Evolutionary conservation across 192 early-diverging fungal genomes (phyloP), one percentile per base, ranked within the genome.

Genomic region (Fimicolochytrium jonesii): DNA sequence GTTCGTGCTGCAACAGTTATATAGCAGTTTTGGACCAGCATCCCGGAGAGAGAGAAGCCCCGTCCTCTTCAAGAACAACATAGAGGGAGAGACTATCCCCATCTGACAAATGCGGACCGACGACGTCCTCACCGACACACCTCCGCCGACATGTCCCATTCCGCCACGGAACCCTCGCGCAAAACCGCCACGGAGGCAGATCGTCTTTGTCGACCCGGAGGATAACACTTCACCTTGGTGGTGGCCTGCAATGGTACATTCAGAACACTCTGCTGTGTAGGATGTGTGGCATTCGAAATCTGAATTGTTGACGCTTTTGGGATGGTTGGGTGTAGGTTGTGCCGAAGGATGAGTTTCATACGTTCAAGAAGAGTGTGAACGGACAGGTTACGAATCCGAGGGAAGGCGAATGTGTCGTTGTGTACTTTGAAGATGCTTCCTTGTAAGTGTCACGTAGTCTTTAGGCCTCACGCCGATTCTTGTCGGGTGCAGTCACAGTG

Each of bases 181-280:
- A 6, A 64, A 64, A 33, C 62, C 49, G 51, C 62, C 62, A 32
- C 42, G 36, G 22, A 53, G 61, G 26, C 39, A 67, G 33, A 72
- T 86, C 23, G 84, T 86, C 10, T 86, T 82, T 73, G 84, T 86
- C 23, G 81, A 86, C 72, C 84, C 84, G 7, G 79, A 83, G 25
- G 84, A 86, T 62, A 23, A 69, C 0, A 63, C 64, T 23, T 75
- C 73, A 0, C 77, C 76, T 28, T 82, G 77, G 64, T 86, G 84
- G 84, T 86, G 84, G 84, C 81, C 84, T 5, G 84, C 79, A 46
- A 80, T 86, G 77, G 78, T 55, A 42, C n/a, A n/a, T n/a, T n/a
- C n/a, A 31, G 28, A 35, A 6, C 35, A 7, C 55, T 59, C 54
- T 41, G 2, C 15, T 15, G 13, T 15, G 4, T 28, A 18, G 13